phyloP scores from a whole-genome alignment of 495 filamentous ascomycete genomes.

The Penicillium subrubescens region DNA sequence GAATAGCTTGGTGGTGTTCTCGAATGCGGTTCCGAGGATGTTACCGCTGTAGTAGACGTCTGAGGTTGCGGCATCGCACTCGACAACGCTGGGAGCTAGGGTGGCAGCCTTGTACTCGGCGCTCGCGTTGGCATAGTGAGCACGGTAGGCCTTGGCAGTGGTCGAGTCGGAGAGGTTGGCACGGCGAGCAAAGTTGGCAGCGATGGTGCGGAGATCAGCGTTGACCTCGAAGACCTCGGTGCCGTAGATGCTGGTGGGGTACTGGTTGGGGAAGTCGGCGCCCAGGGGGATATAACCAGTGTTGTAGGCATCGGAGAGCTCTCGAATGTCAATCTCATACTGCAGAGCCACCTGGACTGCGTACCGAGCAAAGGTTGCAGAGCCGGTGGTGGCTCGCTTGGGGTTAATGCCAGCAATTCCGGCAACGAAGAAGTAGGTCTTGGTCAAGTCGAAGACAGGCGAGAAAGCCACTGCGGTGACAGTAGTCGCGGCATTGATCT shows the following conservation, averaged over 20 bases:
- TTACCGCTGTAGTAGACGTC: conserved; percentile 73
- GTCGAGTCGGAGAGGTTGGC: conserved; percentile 59
- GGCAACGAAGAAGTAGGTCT: conserved; percentile 70
- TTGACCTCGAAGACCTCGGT: conserved; percentile 80
- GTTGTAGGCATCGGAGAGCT: conserved; percentile 64
- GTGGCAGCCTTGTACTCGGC: conserved; percentile 54
- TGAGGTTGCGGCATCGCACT: conserved; percentile 69
- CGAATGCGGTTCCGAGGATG: conserved; percentile 62
- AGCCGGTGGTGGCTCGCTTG: conserved; percentile 60
- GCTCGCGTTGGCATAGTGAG: conserved; percentile 51
- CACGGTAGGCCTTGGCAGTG: conserved; percentile 58
- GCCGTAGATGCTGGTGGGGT: conserved; percentile 67
- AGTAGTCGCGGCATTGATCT: conserved; percentile 75
- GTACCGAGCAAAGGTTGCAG: conserved; percentile 67
- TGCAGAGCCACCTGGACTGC: conserved; percentile 73
- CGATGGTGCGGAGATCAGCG: conserved; percentile 57
- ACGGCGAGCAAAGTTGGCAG: conserved; percentile 55
- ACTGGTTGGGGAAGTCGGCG: conserved; percentile 52
- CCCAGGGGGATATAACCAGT: conserved; percentile 71
- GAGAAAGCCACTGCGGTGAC: conserved; percentile 61
- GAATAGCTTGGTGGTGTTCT: conserved; percentile 62
- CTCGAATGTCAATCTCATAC: conserved; percentile 72
- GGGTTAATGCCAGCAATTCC: conserved; percentile 77
- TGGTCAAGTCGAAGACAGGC: conserved; percentile 61
- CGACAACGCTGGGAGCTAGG: conserved; percentile 56